Percentiles rank a stretch among this genome's conserved stretches.
These are phyloP conservation scores for Chytridium lagenaria DNA, from an alignment of 371 early-diverging fungal genomes.

Conservation along the genomic window DNA sequence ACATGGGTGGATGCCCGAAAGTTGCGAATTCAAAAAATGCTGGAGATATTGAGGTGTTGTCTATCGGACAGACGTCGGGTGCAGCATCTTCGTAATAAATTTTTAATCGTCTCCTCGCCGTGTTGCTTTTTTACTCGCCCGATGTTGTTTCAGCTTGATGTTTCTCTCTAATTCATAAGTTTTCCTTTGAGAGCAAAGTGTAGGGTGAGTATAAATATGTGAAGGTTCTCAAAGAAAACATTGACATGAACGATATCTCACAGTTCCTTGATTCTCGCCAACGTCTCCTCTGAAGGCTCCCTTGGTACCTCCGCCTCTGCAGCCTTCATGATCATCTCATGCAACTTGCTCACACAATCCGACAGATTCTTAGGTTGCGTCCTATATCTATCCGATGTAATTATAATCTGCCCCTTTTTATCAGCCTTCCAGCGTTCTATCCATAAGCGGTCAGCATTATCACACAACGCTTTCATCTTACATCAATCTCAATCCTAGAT, in stretches of 20 bases:
- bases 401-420: constrained; percentile 61
- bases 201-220: too few species aligned
- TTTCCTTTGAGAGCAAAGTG: constrained; percentile 49
- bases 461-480: background rate
- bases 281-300: constrained; percentile 70
- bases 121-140: constrained; percentile 59
- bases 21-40: background rate
- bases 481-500: constrained; percentile 50
- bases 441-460: too few species aligned
- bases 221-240: background rate
- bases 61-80: background rate
- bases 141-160: constrained; percentile 59
- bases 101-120: constrained; percentile 32
- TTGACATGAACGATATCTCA: constrained; percentile 46
- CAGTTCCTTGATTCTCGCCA: constrained; percentile 67
- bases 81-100: background rate
- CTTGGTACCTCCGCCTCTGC: constrained; percentile 66
- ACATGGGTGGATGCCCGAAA: background rate
- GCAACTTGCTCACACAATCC: constrained; percentile 79
- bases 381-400: constrained; percentile 79
- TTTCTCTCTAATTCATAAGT: constrained; percentile 57
- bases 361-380: constrained; percentile 80
- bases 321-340: constrained; percentile 66
- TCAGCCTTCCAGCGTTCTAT: constrained; percentile 66
- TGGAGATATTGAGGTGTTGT: background rate